phyloP scores from a whole-genome alignment of 768 basidiomycete species.

The Infundibulicybe gibba region DNA sequence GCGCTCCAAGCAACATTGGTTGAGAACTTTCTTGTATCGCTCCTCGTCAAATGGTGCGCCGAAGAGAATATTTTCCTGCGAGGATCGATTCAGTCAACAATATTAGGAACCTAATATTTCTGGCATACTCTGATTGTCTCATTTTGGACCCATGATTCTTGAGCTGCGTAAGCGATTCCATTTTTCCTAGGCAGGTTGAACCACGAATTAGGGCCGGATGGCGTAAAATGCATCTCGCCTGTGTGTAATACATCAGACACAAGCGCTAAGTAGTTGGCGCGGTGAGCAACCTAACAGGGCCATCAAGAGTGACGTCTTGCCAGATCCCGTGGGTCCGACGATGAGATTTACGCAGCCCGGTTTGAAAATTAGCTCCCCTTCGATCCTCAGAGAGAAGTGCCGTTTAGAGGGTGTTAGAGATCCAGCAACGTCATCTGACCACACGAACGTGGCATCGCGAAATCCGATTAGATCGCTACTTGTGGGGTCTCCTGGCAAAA shows the following conservation, averaged over 20 bases:
- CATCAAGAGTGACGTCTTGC: slow-evolving; percentile 66
- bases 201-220: slow-evolving; percentile 50
- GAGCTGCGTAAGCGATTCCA: slow-evolving; percentile 78
- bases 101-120: no score
- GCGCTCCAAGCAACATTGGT: slow-evolving; percentile 69
- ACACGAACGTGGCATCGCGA: slow-evolving; percentile 50
- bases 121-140: slow-evolving; percentile 58
- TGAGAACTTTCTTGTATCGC: slow-evolving; percentile 72
- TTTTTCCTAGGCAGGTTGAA: slow-evolving; percentile 64
- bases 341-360: slow-evolving; percentile 52
- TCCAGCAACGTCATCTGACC: slow-evolving; percentile 36
- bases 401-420: slow-evolving; percentile 38
- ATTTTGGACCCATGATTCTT: slow-evolving; percentile 85
- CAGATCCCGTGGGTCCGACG: slow-evolving; percentile 56
- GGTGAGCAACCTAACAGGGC: slow-evolving; percentile 43
- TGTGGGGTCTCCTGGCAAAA: slow-evolving; percentile 7
- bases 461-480: slow-evolving; percentile 41
- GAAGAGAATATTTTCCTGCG: slow-evolving; percentile 79
- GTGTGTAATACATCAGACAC: neutral
- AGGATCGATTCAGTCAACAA: neutral
- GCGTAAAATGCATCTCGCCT: slow-evolving; percentile 68
- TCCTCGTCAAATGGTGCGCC: slow-evolving; percentile 73
- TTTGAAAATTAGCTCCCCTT: slow-evolving; percentile 54
- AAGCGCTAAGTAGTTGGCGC: neutral
- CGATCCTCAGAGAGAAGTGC: slow-evolving; percentile 45